Evolutionary conservation across 2,329 filamentous ascomycete species (phyloP).

Genomic region (Pseudogymnoascus sp.): DNA sequence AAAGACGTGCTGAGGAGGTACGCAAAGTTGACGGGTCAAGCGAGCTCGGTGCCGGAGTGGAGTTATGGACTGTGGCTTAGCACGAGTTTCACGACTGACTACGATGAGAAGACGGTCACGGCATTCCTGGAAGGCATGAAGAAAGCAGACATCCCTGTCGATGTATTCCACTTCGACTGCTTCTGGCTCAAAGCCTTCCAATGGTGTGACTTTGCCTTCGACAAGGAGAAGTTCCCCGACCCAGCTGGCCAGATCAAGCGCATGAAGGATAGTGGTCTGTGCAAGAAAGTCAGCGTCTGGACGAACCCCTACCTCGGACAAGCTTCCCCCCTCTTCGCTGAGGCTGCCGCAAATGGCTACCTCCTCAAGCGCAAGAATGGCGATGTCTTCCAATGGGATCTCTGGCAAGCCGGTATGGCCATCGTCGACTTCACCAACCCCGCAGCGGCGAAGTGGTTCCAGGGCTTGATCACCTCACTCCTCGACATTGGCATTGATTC

Average conservation of each 20-base stretch:
- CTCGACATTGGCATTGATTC: constrained; percentile 53
- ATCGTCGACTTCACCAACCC: constrained; percentile 59
- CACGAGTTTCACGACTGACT: constrained; percentile 59
- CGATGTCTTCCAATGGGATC: constrained; percentile 56
- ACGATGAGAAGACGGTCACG: constrained; percentile 51
- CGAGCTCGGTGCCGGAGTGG: constrained; percentile 62
- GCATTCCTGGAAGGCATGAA: constrained; percentile 53
- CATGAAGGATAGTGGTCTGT: constrained; percentile 43
- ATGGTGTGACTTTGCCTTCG: constrained; percentile 58
- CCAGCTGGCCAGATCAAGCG: constrained; percentile 47
- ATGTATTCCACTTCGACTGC: constrained; percentile 57
- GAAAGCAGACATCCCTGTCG: constrained; percentile 47
- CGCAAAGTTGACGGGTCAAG: constrained; percentile 57
- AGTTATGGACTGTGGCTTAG: constrained; percentile 71
- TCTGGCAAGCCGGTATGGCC: constrained; percentile 59
- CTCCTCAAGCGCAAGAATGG: constrained; percentile 52
- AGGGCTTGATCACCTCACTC: constrained; percentile 42
- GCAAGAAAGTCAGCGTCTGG: constrained; percentile 48
- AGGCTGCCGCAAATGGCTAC: constrained; percentile 50
- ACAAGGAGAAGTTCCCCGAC: constrained; percentile 50
- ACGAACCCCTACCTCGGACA: constrained; percentile 57
- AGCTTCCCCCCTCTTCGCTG: constrained; percentile 50
- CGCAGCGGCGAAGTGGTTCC: constrained; percentile 49
- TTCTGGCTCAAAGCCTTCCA: constrained; percentile 59
- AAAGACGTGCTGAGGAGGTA: constrained; percentile 66